These are phyloP conservation scores for Leishmania tarentolae DNA, from an alignment of 208 protist species.

Conservation along the genomic window DNA sequence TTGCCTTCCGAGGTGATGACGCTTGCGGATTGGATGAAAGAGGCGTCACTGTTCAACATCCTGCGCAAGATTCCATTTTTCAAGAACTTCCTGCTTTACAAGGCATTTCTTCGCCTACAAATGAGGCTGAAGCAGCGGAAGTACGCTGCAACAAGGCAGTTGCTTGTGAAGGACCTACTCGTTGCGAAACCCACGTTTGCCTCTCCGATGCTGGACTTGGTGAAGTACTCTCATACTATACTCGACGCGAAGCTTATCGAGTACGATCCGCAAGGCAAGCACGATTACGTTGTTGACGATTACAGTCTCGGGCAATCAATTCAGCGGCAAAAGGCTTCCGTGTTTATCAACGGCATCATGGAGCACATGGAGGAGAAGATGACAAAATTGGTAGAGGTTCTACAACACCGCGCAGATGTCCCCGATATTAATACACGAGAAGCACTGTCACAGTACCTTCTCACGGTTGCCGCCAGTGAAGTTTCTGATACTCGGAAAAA, in stretches of 20 bases:
- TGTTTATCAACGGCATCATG: slow-evolving; percentile 53
- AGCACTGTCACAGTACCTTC: slow-evolving; percentile 91
- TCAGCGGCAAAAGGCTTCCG: slow-evolving; percentile 70
- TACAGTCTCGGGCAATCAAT: slow-evolving; percentile 70
- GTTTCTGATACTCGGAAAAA: slow-evolving; percentile 38
- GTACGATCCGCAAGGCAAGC: slow-evolving; percentile 86
- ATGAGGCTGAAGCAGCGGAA: slow-evolving; percentile 73
- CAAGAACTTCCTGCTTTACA: slow-evolving; percentile 91
- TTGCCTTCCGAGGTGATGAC: slow-evolving; percentile 92
- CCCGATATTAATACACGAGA: slow-evolving; percentile 92
- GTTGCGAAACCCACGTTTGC: slow-evolving; percentile 90
- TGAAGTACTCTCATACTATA: slow-evolving; percentile 84
- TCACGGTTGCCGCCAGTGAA: slow-evolving; percentile 62
- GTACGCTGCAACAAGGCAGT: slow-evolving; percentile 70
- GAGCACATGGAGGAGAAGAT: slow-evolving; percentile 88
- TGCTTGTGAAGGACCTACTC: slow-evolving; percentile 78
- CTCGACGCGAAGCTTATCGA: slow-evolving; percentile 64
- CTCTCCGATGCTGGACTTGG: slow-evolving; percentile 70
- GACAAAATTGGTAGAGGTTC: slow-evolving; percentile 75
- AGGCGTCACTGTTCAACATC: slow-evolving; percentile 93
- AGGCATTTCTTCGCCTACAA: slow-evolving; percentile 88
- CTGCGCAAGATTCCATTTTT: slow-evolving; percentile 93
- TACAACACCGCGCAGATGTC: slow-evolving; percentile 87
- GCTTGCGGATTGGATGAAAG: slow-evolving; percentile 91
- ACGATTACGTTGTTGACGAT: slow-evolving; percentile 90